phyloP scores from a whole-genome alignment of 805 yeast species.

The Scheffersomyces stipitis region DNA sequence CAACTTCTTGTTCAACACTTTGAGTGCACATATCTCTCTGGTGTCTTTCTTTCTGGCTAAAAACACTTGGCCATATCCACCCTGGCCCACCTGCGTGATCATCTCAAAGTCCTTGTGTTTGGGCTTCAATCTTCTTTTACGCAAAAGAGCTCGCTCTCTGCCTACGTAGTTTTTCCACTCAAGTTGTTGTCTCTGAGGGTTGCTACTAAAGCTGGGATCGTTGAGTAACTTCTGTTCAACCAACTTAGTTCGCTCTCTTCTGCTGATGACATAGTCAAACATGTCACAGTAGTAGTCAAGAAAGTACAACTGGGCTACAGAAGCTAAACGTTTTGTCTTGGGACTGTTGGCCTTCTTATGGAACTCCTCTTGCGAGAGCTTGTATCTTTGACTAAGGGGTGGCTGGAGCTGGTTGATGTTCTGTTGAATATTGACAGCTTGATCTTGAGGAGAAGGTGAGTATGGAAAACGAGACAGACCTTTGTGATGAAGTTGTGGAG shows the following conservation, averaged over 20 bases:
- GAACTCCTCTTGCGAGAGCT: constrained; percentile 44
- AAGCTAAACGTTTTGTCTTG: constrained; percentile 80
- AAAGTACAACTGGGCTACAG: constrained; percentile 91
- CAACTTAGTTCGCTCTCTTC: constrained; percentile 78
- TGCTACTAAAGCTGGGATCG: constrained; percentile 42
- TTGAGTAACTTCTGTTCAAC: constrained; percentile 60
- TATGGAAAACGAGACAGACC: constrained; percentile 6
- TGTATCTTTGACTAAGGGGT: constrained; percentile 11
- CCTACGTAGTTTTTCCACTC: constrained; percentile 79
- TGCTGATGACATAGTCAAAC: constrained; percentile 85
- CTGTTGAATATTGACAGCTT: constrained; percentile 19
- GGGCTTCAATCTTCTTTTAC: constrained; percentile 89
- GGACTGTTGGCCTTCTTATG: constrained; percentile 60
- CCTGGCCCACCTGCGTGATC: constrained; percentile 98
- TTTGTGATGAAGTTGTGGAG: constrained; percentile 16
- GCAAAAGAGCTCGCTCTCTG: constrained; percentile 77
- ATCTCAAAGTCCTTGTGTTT: constrained; percentile 94
- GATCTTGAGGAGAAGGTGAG: constrained; percentile 3
- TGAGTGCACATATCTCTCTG: constrained; percentile 91
- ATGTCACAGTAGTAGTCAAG: constrained; percentile 94
- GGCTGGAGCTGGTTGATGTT: constrained; percentile 36
- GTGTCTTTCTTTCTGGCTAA: constrained; percentile 93
- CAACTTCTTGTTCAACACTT: constrained; percentile 83
- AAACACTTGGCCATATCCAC: constrained; percentile 99
- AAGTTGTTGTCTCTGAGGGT: constrained; percentile 36